phyloP scores from a whole-genome alignment of 352 stramenopile genomes.

The Globisporangium canariense region DNA sequence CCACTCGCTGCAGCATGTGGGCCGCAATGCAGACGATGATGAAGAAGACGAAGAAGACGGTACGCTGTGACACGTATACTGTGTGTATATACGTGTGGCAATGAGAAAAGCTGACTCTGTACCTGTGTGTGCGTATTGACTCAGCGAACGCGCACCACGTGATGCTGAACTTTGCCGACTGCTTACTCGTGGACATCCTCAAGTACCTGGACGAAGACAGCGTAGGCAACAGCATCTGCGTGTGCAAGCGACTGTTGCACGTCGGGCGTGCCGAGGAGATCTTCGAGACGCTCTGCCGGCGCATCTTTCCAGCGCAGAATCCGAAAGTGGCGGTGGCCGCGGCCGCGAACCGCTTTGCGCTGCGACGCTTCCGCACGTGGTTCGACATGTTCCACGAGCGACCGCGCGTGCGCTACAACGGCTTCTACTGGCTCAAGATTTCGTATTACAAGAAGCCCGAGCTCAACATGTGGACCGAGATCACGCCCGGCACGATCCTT shows the following conservation, averaged over 20 bases:
- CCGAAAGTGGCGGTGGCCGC: conserved; percentile 36
- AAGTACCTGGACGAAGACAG: conserved; percentile 75
- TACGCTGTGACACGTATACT: neutral
- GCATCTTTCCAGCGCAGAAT: conserved; percentile 64
- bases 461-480: conserved; percentile 82
- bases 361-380: conserved; percentile 68
- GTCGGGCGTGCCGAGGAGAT: conserved; percentile 51
- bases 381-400: conserved; percentile 68
- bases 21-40: conserved; percentile 16
- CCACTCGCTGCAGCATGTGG: conserved; percentile 6
- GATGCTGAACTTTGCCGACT: conserved; percentile 67
- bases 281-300: conserved; percentile 64
- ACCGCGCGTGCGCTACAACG: conserved; percentile 73
- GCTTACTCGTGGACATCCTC: conserved; percentile 65
- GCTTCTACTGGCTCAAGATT: conserved; percentile 76
- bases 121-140: conserved; percentile 13
- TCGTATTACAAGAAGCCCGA: conserved; percentile 86
- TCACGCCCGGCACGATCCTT: conserved; percentile 63
- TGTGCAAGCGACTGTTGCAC: conserved; percentile 55
- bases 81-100: neutral
- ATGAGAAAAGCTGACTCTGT: neutral
- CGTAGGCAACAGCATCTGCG: conserved; percentile 43
- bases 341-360: conserved; percentile 48
- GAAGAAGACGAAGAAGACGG: conserved; percentile 14
- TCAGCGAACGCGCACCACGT: conserved; percentile 31